Base-by-base conservation (phyloP, 257 asterid genomes). In the Lycium barbarum region DNA sequence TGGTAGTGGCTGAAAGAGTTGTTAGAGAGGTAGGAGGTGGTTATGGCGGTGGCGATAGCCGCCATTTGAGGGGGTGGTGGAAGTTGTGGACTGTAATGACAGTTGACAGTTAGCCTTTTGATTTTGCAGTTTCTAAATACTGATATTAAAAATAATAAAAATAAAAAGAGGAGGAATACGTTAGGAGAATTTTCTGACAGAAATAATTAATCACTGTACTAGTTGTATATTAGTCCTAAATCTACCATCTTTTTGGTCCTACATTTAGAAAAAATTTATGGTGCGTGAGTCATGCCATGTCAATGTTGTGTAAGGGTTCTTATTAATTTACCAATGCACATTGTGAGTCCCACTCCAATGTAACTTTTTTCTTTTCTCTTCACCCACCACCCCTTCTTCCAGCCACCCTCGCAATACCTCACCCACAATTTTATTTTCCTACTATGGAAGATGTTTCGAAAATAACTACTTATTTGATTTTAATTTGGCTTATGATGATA, bases 31-130 rank as follows among this genome's bases (percentile, higher is more conserved):
- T 63, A 74, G 66, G 85, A 81, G 84, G 70, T 59, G 87, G 87
- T 18, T 18, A 85, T 76, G 12, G 88, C 54, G 85, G 63, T 51
- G 88, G 87, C 62, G 82, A 85, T 74, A 6, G 85, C 73, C 86
- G 84, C 84, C 78, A 53, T 35, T 17, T 54, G 53, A 2, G 73
- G 83, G 38, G 87, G 85, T 61, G 63, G 83, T 84, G 85, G 45
- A 76, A 76, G 81, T 51, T 76, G 81, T 76, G 81, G 81, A 51
- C 81, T 76, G 22, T 26, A 76, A 76, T 76, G 81, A 51, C 81
- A 76, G 81, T 76, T 76, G 81, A 76, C 81, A 76, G 81, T 76
- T 74, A 49, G 43, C 43, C 49, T 74, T 20, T 74, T 22, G 11
- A 5, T 73, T 47, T 15, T 47, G 43, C 61, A 20, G 5, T 71